Evolutionary conservation across 208 protist genomes (phyloP), one percentile per base, ranked within the genome.

Genomic region (Angomonas desouzai): DNA sequence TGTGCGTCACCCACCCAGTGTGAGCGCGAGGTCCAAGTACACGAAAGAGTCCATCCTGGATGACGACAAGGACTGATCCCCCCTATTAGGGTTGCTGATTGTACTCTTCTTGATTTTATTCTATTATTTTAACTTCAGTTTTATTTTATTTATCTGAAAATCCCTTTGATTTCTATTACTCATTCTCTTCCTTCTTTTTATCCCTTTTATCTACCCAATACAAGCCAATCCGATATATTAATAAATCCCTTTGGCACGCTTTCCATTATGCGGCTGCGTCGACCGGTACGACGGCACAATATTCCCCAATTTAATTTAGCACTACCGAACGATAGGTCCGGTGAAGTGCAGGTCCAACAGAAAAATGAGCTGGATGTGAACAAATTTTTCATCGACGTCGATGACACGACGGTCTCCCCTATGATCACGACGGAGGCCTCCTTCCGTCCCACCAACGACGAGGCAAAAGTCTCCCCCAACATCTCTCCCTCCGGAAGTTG

Each of bases 1-100:
- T 7, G 82, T 89, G 29, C 76, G 73, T 33, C 93, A 96, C 58
- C 90, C 90, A 1, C 90, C 90, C 0, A 64, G 83, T 7, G 36
- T 93, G 10, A 83, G 90, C 57, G 62, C 73, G 23, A 82, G 84
- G 3, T 92, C 90, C n/a, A 88, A 77, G 20, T 96, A 91, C 55
- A 93, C 83, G 0, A 93, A 93, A 51, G 81, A 92, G 43, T 93
- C 83, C 16, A 79, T 96, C 32, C 81, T 93, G 2, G 87, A 96
- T 56, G 90, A 96, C 33, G 87, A 93, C 64, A 87, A 96, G 65
- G 85, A 93, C 55, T 94, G 61, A 49, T 22, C 11, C 13, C 36
- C 36, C 9, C 6, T 6, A 6, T 13, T 18, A 43, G 36, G 36
- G 36, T 18, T n/a, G n/a, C n/a, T n/a, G n/a, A n/a, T n/a, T n/a